Evolutionary conservation across 257 asterid species (phyloP).

Genomic region (Capsicum rhomboideum): DNA sequence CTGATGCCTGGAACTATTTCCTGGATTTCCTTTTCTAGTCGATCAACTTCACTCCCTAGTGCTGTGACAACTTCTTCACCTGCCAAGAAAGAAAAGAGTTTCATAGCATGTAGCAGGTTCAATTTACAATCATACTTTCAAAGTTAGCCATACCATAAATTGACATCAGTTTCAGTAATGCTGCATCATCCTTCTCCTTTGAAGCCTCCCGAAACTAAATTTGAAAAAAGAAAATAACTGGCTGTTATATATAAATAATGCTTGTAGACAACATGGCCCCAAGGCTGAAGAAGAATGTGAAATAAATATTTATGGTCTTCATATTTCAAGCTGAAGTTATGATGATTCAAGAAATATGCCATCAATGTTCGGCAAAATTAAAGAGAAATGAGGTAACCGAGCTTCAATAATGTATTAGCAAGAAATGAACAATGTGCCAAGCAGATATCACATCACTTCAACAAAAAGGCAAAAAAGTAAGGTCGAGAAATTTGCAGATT

Average conservation of each 20-base stretch:
- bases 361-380: neutral
- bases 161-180: conserved; percentile 69
- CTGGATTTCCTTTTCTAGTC: conserved; percentile 92
- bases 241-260: neutral
- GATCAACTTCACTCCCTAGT: conserved; percentile 91
- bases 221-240: conserved; percentile 1
- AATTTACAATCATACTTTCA: neutral
- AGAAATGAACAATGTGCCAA: neutral
- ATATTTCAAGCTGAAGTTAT: neutral
- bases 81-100: conserved; percentile 10
- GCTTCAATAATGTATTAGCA: neutral
- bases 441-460: neutral
- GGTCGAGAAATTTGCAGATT: neutral
- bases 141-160: conserved; percentile 51
- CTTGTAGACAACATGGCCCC: neutral
- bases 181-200: conserved; percentile 49
- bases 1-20: conserved; percentile 84
- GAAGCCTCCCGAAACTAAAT: conserved; percentile 85
- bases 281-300: neutral
- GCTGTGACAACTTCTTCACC: conserved; percentile 99
- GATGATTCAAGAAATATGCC: neutral
- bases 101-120: neutral
- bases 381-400: neutral
- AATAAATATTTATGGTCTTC: neutral
- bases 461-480: neutral